Base-by-base conservation (phyloP, 192 early-diverging fungal genomes). In the Dissophora ornata region DNA sequence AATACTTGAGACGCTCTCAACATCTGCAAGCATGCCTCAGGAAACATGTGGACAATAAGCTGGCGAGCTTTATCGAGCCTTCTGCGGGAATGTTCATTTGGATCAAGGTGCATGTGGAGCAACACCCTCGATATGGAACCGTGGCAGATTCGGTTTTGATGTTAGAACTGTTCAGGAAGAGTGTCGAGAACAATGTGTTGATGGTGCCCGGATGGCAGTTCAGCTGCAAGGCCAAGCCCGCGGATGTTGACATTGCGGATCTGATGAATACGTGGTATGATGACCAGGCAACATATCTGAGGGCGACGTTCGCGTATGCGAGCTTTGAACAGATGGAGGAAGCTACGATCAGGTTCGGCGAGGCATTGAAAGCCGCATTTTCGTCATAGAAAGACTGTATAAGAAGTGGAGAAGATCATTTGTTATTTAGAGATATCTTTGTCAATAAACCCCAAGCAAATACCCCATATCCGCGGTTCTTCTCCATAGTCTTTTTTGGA, bases 41-140 rank as follows among this genome's bases (percentile, higher is more conserved):
- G 5, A 79, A 81, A 63, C 75, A 91, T 45, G 79, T 96, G 26
- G 71, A 82, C 41, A 22, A 41, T 28, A 75, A 78, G n/a, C 53
- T 74, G 52, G 84, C 84, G 0, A 80, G 80, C 29, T 89, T 82
- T 38, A 78, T 82, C 1, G 71, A 84, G 18, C 89, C 88, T 0
- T 66, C 81, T 0, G 87, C 86, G n/a, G 93, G 95, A 32, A 97
- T 97, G 95, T 97, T 95, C 62, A 65, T 95, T 42, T 97, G 95
- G 95, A 81, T 91, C 71, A 82, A 85, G 15, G 59, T 90, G 19
- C 58, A 74, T 42, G 50, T 86, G 32, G 68, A 66, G 36, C 29
- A 73, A n/a, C 64, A 83, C 30, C 32, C 63, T 16, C 64, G 71
- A 18, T 64, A 63, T 25, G 68, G 62, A 28, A 46, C 51, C 13